These are phyloP conservation scores for Verbena officinalis DNA, from an alignment of 257 asterid species.

Conservation along the genomic window DNA sequence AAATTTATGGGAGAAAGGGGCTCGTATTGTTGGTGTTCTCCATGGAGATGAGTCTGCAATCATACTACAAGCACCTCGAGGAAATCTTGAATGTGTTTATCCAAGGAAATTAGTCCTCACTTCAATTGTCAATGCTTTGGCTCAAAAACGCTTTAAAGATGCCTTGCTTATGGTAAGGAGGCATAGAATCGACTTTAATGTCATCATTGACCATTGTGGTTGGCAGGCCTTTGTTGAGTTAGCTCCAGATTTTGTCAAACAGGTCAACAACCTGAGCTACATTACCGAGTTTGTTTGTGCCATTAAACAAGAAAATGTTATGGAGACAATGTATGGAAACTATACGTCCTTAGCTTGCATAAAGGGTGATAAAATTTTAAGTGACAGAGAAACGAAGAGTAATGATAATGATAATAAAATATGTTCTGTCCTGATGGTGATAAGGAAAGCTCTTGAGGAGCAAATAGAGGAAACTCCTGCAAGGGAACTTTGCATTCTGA, in stretches of 20 bases:
- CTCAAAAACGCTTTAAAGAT: conserved; percentile 72
- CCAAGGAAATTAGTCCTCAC: conserved; percentile 90
- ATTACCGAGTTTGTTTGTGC: conserved; percentile 91
- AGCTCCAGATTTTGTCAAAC: conserved; percentile 76
- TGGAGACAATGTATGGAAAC: conserved; percentile 72
- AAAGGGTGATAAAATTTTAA: conserved; percentile 36
- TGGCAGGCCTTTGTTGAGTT: conserved; percentile 75
- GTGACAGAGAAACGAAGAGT: conserved; percentile 38
- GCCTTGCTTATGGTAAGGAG: conserved; percentile 86
- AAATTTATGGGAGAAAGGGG: conserved; percentile 87
- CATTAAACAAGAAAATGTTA: conserved; percentile 70
- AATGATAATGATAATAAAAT: conserved; percentile 53
- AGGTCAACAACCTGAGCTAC: conserved; percentile 74
- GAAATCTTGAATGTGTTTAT: conserved; percentile 92
- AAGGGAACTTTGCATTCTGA: conserved; percentile 92
- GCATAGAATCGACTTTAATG: conserved; percentile 93
- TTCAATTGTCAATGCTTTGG: conserved; percentile 78
- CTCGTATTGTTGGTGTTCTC: conserved; percentile 74
- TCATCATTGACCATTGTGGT: conserved; percentile 83
- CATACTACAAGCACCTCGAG: conserved; percentile 82
- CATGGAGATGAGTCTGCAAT: conserved; percentile 97
- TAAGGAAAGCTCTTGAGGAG: conserved; percentile 86
- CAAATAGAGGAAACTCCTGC: conserved; percentile 68
- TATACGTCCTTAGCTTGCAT: conserved; percentile 43
- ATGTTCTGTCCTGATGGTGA: conserved; percentile 56